These are phyloP conservation scores for Sequoiadendron giganteum DNA, from an alignment of 75 land plant genomes.

Conservation along the genomic window DNA sequence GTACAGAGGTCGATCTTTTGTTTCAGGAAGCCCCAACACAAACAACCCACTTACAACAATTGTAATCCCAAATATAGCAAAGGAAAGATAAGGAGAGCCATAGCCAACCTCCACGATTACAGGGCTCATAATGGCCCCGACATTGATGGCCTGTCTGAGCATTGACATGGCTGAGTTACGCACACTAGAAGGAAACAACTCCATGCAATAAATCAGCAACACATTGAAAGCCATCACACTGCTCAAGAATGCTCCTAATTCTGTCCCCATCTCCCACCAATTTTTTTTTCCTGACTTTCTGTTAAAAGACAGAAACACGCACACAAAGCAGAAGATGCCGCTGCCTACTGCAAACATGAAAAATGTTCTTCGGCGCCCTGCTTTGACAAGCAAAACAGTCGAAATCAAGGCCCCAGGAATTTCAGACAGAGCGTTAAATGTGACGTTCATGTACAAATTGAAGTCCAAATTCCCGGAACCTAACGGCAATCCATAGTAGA, in stretches of 20 bases:
- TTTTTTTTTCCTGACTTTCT: background rate
- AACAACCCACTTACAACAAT: slow-evolving; percentile 32
- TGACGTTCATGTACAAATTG: slow-evolving; percentile 47
- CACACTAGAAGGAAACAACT: slow-evolving; percentile 58
- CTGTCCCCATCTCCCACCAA: slow-evolving; percentile 22
- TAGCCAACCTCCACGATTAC: slow-evolving; percentile 34
- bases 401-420: slow-evolving; percentile 38
- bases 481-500: slow-evolving; percentile 55
- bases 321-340: slow-evolving; percentile 25
- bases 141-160: slow-evolving; percentile 49
- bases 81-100: slow-evolving; percentile 15
- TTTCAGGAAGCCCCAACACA: slow-evolving; percentile 47
- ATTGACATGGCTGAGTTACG: slow-evolving; percentile 55
- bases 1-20: slow-evolving; percentile 25
- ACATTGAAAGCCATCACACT: slow-evolving; percentile 36
- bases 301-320: background rate
- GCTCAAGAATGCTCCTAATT: slow-evolving; percentile 38
- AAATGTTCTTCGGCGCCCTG: slow-evolving; percentile 27
- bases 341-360: slow-evolving; percentile 18
- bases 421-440: slow-evolving; percentile 53
- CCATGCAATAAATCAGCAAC: slow-evolving; percentile 33
- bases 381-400: slow-evolving; percentile 22
- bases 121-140: slow-evolving; percentile 41
- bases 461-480: slow-evolving; percentile 38
- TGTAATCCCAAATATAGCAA: slow-evolving; percentile 37